Percentiles rank a stretch among this genome's conserved stretches.
Evolutionary conservation across 768 basidiomycete species (phyloP).

Genomic region (Amanita brunnescens): DNA sequence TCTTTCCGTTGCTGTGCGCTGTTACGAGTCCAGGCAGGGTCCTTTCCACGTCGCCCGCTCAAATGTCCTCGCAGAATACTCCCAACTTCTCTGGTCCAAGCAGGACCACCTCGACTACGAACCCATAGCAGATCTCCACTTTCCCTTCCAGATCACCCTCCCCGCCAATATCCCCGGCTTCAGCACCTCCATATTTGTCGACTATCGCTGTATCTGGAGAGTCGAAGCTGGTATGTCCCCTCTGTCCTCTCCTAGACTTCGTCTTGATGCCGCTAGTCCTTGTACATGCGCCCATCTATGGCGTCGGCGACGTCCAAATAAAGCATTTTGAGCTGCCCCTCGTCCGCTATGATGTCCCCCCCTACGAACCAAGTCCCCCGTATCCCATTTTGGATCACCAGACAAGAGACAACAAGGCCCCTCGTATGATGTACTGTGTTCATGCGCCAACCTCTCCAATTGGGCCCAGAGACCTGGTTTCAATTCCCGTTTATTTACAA

Average conservation of each 20-base stretch:
- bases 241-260: constrained; percentile 8
- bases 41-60: constrained; percentile 49
- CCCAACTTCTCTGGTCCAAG: constrained; percentile 62
- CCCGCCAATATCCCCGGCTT: constrained; percentile 56
- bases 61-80: constrained; percentile 61
- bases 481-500: constrained; percentile 54
- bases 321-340: constrained; percentile 67
- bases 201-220: constrained; percentile 76
- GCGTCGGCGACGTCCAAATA: constrained; percentile 59
- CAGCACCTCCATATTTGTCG: constrained; percentile 65
- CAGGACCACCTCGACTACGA: constrained; percentile 47
- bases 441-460: constrained; percentile 48
- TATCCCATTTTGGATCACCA: constrained; percentile 30
- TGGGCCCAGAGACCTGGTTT: constrained; percentile 66
- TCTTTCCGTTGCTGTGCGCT: constrained; percentile 67
- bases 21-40: constrained; percentile 70
- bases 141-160: constrained; percentile 62
- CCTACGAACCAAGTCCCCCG: constrained; percentile 26
- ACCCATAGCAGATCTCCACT: constrained; percentile 55
- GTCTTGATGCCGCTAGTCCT: constrained; percentile 40
- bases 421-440: constrained; percentile 52
- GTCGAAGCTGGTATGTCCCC: constrained; percentile 64
- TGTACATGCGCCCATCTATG: constrained; percentile 53
- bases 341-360: constrained; percentile 59
- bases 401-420: constrained; percentile 48